Evolutionary conservation across 495 filamentous ascomycete genomes (phyloP), one percentile per base, ranked within the genome.

Genomic region (Penicillium malachiteum): DNA sequence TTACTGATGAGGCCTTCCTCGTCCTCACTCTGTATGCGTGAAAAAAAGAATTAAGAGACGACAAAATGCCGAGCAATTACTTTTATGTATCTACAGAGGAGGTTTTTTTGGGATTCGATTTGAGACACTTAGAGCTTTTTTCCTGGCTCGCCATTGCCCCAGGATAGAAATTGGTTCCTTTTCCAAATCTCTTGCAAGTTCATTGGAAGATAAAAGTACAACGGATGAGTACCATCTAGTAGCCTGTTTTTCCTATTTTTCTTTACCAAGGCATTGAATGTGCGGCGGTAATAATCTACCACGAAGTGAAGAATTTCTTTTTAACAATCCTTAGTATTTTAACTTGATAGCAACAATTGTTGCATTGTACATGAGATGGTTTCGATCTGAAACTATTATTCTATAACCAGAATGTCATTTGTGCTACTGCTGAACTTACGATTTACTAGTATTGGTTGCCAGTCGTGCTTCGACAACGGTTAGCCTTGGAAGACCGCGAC

Each of bases 21-120:
- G 55, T 18, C 18, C 34, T 39, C 33, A 44, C 39, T 38, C 33
- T 52, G 55, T 62, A 54, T 62, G 55, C 48, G 43, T 42, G 50
- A 60, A 26, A 37, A 37, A 37, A 13, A 31, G 18, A 46, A 46
- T n/a, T 13, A 26, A 11, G 43, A 46, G 26, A 26, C 21, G 26
- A 14, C 14, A 46, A 32, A 16, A 46, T 52, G 43, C 21, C 18
- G 43, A 26, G 18, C 18, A 46, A 31, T 45, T 44, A 6, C 18
- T 5, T 33, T 46, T 32, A 32, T 31, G 21, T 8, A 44, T 31
- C 17, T 14, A 38, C 37, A 38, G 21, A 39, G 31, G 18, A 5
- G 7, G 43, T 1, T 46, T 8, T 17, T 30, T 46, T 13, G 21
- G 21, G 21, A 26, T 26, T 26, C 21, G 43, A 30, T 46, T 46